Evolutionary conservation across 768 basidiomycete genomes (phyloP).

Genomic region (Termitomyces sp.): DNA sequence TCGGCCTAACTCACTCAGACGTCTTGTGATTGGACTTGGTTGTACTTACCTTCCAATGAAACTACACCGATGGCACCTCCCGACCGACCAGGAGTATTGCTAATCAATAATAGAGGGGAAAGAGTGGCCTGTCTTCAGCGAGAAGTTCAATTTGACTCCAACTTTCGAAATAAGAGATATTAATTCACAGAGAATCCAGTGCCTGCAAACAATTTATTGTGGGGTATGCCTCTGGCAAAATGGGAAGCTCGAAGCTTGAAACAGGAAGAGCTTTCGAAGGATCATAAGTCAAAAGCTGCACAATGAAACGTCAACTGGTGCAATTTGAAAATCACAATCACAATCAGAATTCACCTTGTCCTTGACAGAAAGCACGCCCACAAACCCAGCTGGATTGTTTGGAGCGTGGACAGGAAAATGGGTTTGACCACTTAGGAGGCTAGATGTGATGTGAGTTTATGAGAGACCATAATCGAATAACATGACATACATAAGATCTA

Average conservation of each 20-base stretch:
- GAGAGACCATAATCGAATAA: background rate
- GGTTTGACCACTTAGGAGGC: background rate
- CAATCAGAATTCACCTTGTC: background rate
- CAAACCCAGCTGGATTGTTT: background rate
- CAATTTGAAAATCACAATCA: background rate
- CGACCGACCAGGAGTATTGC: slow-evolving; percentile 70
- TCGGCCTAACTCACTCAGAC: background rate
- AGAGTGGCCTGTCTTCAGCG: slow-evolving; percentile 69
- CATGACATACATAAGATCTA: background rate
- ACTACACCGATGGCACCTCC: slow-evolving; percentile 90
- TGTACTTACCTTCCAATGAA: slow-evolving; percentile 38
- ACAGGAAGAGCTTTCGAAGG: slow-evolving; percentile 70
- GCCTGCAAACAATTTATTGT: slow-evolving; percentile 93
- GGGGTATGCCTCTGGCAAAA: slow-evolving; percentile 84
- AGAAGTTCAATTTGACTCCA: background rate
- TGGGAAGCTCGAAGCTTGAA: slow-evolving; percentile 67
- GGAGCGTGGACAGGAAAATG: background rate
- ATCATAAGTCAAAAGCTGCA: slow-evolving; percentile 81
- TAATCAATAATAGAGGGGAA: slow-evolving; percentile 44
- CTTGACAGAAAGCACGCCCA: background rate
- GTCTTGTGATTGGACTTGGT: background rate
- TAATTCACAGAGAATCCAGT: slow-evolving; percentile 77
- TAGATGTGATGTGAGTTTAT: background rate
- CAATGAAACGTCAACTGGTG: background rate
- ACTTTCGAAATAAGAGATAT: background rate